Evolutionary conservation across 192 early-diverging fungal species (phyloP).

Genomic region (Dissophora ornata): DNA sequence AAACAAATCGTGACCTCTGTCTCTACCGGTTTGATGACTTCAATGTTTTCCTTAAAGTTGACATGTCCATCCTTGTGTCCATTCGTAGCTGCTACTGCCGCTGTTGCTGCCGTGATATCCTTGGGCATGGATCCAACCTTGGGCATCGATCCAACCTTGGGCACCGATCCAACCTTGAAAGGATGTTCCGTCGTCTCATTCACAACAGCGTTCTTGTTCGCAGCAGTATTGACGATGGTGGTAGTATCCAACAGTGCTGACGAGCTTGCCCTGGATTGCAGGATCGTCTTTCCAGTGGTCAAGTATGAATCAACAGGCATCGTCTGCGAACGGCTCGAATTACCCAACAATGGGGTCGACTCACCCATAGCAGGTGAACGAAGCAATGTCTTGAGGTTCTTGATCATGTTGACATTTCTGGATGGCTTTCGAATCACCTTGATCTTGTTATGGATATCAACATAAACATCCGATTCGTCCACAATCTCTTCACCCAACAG

Average conservation of each 20-base stretch:
- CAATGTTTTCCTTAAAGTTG: slow-evolving; percentile 33
- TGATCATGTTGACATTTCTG: slow-evolving; percentile 42
- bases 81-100: not conserved
- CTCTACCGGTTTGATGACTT: slow-evolving; percentile 16
- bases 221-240: slow-evolving; percentile 2
- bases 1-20: not conserved
- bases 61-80: slow-evolving; percentile 17
- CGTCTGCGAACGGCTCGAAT: not conserved
- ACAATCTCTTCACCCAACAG: slow-evolving; percentile 86
- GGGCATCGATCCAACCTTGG: no score
- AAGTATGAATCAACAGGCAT: slow-evolving; percentile 40
- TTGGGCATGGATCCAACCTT: not conserved
- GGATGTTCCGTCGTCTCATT: not conserved
- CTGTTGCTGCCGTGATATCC: not conserved
- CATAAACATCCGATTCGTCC: slow-evolving; percentile 81
- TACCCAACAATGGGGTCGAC: slow-evolving; percentile 18
- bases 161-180: not conserved
- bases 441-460: slow-evolving; percentile 66
- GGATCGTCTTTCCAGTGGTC: slow-evolving; percentile 48
- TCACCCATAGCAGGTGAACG: slow-evolving; percentile 29
- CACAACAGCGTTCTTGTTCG: not conserved
- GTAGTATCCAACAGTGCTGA: slow-evolving; percentile 10
- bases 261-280: slow-evolving; percentile 11
- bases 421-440: slow-evolving; percentile 63
- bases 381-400: slow-evolving; percentile 36